These are phyloP conservation scores for Aciculosporium take DNA, from an alignment of 2,329 filamentous ascomycete genomes.

Conservation along the genomic window DNA sequence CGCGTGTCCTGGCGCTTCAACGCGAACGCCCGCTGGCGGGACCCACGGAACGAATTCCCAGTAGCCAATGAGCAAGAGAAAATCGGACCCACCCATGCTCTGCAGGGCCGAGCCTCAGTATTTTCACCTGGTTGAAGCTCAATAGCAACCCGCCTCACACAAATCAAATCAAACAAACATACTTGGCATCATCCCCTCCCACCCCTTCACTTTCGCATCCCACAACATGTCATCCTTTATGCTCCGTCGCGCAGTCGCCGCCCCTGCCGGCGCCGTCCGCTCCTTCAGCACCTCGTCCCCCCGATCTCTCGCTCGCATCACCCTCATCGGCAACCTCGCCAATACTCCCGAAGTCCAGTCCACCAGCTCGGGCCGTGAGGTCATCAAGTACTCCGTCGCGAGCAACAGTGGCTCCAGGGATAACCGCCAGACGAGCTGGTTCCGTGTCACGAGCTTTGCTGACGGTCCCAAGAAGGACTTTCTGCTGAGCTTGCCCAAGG, in stretches of 20 bases:
- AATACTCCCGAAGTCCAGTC: slow-evolving; percentile 60
- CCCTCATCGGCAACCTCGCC: slow-evolving; percentile 73
- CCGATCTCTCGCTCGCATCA: slow-evolving; percentile 61
- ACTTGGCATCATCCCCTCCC: neutral
- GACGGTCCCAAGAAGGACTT: slow-evolving; percentile 59
- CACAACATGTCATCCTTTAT: slow-evolving; percentile 32
- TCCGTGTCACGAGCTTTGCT: slow-evolving; percentile 61
- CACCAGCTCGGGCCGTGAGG: slow-evolving; percentile 55
- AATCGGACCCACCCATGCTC: no score
- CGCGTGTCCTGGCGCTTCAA: no score
- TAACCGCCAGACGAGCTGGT: slow-evolving; percentile 72
- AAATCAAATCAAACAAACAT: neutral
- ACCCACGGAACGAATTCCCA: no score
- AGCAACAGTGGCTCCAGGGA: slow-evolving; percentile 52
- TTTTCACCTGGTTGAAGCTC: neutral
- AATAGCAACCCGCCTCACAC: neutral
- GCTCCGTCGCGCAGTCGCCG: slow-evolving; percentile 36
- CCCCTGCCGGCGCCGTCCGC: slow-evolving; percentile 39
- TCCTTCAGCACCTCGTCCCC: slow-evolving; percentile 61
- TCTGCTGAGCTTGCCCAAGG: slow-evolving; percentile 63
- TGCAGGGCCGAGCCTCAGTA: neutral
- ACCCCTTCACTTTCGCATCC: neutral
- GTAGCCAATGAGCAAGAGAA: no score
- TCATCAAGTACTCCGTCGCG: slow-evolving; percentile 66
- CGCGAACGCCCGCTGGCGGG: no score